Evolutionary conservation across 345 rosid species (phyloP).

Genomic region (Ceriops tagal): DNA sequence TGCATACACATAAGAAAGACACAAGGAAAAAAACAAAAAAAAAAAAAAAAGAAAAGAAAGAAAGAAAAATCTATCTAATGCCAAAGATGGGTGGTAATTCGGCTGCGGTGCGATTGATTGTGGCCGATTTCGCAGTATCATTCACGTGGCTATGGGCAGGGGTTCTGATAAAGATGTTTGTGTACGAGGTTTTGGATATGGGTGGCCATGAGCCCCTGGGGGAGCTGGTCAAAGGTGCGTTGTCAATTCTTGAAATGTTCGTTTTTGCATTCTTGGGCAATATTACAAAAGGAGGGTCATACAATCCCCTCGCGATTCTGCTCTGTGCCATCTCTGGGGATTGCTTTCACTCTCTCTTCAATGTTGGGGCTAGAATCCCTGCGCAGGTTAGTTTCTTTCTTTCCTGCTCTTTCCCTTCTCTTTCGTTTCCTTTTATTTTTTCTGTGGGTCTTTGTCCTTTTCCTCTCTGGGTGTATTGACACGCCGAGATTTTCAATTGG

Average conservation of each 20-base stretch:
- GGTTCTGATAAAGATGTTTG: slow-evolving; percentile 51
- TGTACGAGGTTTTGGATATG: slow-evolving; percentile 39
- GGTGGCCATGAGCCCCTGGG: slow-evolving; percentile 37
- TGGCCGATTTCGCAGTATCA: slow-evolving; percentile 50
- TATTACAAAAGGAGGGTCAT: slow-evolving; percentile 58
- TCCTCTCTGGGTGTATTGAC: neutral
- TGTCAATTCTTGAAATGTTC: slow-evolving; percentile 55
- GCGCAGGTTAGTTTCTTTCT: slow-evolving; percentile 43
- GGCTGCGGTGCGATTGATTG: slow-evolving; percentile 24
- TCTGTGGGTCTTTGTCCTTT: neutral
- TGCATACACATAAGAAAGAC: neutral
- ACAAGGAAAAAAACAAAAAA: neutral
- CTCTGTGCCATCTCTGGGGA: slow-evolving; percentile 59
- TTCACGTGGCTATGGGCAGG: slow-evolving; percentile 86
- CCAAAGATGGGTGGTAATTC: neutral
- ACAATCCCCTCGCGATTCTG: slow-evolving; percentile 65
- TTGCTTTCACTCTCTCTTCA: slow-evolving; percentile 49
- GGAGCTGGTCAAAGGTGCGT: slow-evolving; percentile 36
- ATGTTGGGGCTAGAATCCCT: slow-evolving; percentile 65
- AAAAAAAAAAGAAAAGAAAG: neutral
- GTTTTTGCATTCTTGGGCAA: slow-evolving; percentile 56
- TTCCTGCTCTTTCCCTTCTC: neutral
- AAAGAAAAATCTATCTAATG: neutral
- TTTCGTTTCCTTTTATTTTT: neutral
- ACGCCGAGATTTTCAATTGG: neutral